Percentiles rank a stretch among this genome's conserved stretches.
Conservation (phyloP, 2,329 filamentous ascomycete genomes). For the Colletotrichum sp. region DNA sequence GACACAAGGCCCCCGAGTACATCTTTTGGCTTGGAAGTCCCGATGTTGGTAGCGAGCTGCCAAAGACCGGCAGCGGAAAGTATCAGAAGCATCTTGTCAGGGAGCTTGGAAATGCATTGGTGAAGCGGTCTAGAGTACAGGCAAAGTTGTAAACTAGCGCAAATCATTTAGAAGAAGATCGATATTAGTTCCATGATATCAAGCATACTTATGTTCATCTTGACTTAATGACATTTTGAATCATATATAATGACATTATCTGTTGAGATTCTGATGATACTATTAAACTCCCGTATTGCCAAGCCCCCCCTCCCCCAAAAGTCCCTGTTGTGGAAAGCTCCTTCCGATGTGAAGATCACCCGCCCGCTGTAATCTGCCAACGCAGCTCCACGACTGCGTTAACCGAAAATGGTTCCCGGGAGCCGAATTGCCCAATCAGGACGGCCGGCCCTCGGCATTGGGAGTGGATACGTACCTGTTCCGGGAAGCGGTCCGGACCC, state of each 20-base stretch:
- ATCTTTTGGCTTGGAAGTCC: background rate
- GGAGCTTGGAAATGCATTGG: background rate
- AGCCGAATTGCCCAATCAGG: background rate
- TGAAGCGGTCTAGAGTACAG: background rate
- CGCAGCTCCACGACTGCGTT: background rate
- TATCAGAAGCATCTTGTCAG: background rate
- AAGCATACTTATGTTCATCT: background rate
- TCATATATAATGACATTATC: background rate
- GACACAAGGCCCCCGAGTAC: background rate
- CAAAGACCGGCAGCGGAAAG: background rate
- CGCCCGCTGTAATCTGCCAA: background rate
- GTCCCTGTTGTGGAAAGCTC: background rate
- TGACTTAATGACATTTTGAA: background rate
- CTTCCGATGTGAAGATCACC: background rate
- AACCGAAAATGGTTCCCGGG: background rate
- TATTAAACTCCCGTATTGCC: background rate
- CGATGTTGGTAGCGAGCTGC: background rate
- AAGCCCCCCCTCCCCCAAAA: too few species aligned
- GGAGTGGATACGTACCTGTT: background rate
- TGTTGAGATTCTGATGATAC: background rate
- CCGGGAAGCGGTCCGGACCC: background rate
- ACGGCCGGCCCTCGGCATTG: background rate
- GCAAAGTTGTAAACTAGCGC: background rate
- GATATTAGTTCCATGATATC: background rate
- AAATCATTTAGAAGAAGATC: background rate